phyloP scores from a whole-genome alignment of 176 grass and related monocot genomes.

The Oryza coarctata region DNA sequence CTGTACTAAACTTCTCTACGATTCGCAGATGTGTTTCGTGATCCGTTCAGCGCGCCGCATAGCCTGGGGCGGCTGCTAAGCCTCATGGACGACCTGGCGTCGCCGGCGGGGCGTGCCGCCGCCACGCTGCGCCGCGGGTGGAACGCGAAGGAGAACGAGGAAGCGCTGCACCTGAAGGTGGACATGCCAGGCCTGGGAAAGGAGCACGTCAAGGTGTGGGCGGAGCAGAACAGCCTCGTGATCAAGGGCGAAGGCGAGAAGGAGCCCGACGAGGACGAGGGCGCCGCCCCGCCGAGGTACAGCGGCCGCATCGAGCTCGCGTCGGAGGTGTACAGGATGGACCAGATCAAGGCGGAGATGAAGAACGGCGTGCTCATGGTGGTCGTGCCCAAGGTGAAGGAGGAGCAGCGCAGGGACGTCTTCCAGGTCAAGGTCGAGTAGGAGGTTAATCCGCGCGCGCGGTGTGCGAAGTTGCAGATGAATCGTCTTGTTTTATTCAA shows the following conservation, averaged over 20 bases:
- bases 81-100: constrained; percentile 58
- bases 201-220: constrained; percentile 69
- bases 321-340: constrained; percentile 57
- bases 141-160: constrained; percentile 65
- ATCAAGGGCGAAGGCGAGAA: constrained; percentile 78
- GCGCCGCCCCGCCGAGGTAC: constrained; percentile 31
- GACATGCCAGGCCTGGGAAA: constrained; percentile 86
- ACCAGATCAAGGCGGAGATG: constrained; percentile 93
- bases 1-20: too few species aligned
- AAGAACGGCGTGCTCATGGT: constrained; percentile 93
- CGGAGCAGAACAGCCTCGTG: constrained; percentile 65
- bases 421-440: constrained; percentile 74
- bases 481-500: neutral
- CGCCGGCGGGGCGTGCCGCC: neutral
- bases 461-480: neutral
- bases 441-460: neutral
- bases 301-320: constrained; percentile 63
- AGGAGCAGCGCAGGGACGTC: constrained; percentile 67
- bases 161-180: constrained; percentile 62
- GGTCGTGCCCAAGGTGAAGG: constrained; percentile 79
- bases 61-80: constrained; percentile 64
- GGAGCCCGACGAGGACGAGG: constrained; percentile 39
- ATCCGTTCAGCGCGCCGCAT: constrained; percentile 62
- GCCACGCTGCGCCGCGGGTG: constrained; percentile 41
- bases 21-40: constrained; percentile 70